Base-by-base conservation (phyloP, 805 yeast genomes). In the Ogataea ganodermae region DNA sequence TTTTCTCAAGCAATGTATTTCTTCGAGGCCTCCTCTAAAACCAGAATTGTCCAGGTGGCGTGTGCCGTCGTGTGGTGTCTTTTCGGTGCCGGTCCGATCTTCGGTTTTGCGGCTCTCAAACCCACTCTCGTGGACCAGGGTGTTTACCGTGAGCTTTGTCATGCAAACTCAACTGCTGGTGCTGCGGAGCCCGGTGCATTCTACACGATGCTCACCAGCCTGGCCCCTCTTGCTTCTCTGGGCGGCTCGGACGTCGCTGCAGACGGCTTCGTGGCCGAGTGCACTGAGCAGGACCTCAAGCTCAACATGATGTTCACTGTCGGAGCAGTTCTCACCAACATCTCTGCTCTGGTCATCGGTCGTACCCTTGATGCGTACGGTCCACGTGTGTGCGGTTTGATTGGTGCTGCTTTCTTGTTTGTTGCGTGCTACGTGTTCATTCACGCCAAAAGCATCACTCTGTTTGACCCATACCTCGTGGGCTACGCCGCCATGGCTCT, bases 21-120 rank as follows among this genome's bases (percentile, higher is more conserved):
- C 50, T 66, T 66, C 40, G 69, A 66, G 46, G 46, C 57, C 3
- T 37, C 67, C 1, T 24, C 49, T n/a, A 57, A 50, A 20, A 70
- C 52, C 31, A 64, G 75, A 50, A 30, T 72, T 8, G 28, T 59
- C 17, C 83, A 78, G 60, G 72, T 76, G 36, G 61, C 58, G 13
- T 73, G 80, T 65, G 81, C 83, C 17, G 76, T 78, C 17, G 49
- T 68, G 14, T 79, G 83, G 83, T 78, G 82, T 56, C 62, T 79
- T 7, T 61, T 79, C 22, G 75, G 81, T 4, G 83, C 80, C 3
- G 83, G 83, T 4, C 81, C 82, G 2, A 75, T 78, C 28, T 79
- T 79, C 59, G 83, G 83, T 5, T 79, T 79, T 66, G 83, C 83
- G 6, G 83, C 83, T 13, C 65, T 79, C 56, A 79, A 79, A 52